Percentiles rank a stretch among this genome's conserved stretches.
Conservation (phyloP, 305 asterid genomes). For the Rubia peregrina region DNA sequence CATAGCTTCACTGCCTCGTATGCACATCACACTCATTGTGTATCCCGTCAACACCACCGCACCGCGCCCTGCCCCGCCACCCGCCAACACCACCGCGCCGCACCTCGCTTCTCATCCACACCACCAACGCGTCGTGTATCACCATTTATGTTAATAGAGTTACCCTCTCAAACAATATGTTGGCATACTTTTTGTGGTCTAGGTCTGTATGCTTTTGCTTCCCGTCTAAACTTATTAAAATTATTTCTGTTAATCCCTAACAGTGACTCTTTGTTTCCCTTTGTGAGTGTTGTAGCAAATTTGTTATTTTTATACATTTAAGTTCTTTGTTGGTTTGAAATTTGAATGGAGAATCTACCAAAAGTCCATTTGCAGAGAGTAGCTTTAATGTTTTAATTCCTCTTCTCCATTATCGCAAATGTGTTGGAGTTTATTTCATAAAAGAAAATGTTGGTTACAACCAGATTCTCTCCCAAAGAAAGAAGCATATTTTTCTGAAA, state of each 20-base stretch:
- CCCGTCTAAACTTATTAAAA: conserved; percentile 2
- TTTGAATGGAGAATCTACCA: conserved; percentile 53
- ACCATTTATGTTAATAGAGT: background rate
- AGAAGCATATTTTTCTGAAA: conserved; percentile 62
- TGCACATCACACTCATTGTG: no score
- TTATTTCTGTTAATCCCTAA: background rate
- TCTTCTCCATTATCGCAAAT: conserved; percentile 65
- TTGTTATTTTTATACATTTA: conserved; percentile 67
- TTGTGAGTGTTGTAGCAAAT: conserved; percentile 58
- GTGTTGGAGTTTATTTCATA: conserved; percentile 43
- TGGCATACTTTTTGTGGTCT: background rate
- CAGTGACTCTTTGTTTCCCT: background rate
- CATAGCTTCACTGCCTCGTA: no score
- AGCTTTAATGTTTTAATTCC: conserved; percentile 77
- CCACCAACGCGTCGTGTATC: no score
- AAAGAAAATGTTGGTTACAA: conserved; percentile 44
- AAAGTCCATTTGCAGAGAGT: conserved; percentile 67
- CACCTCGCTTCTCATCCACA: no score
- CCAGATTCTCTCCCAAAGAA: conserved; percentile 51
- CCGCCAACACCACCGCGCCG: no score
- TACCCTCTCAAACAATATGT: background rate
- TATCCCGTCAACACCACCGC: no score
- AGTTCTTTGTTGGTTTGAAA: conserved; percentile 53
- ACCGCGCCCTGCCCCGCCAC: no score
- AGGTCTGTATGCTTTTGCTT: background rate